Evolutionary conservation across 2,329 filamentous ascomycete species (phyloP), one percentile per base, ranked within the genome.

Genomic region (Zymoseptoria pseudotritici): DNA sequence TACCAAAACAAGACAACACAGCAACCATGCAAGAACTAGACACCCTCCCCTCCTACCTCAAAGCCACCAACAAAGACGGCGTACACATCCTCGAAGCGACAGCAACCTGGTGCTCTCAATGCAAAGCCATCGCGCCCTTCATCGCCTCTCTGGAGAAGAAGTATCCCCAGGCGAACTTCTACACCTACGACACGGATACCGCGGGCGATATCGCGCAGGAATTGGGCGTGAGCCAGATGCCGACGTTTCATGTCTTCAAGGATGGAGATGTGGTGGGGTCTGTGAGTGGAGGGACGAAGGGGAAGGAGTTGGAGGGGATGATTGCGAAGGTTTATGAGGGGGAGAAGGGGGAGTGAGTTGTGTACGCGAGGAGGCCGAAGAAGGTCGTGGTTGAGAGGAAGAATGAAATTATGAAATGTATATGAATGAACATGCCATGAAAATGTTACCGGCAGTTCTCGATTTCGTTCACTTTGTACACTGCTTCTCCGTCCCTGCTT

Each of bases 241-340:
- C 71, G 22, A 69, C 69, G 9, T 72, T 72, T 60, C 62, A 69
- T 57, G 61, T 71, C n/a, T 72, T 72, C 65, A 68, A 69, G 53
- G 68, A 72, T 57, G 71, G 71, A 5, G 70, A 72, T 54, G 24
- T 72, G 50, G 59, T 61, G 53, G 68, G 65, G 13, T 64, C 64
- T 21, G 63, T 72, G 2, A 72, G 68, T 9, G 70, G 71, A 1
- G 36, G 36, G 36, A 69, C 69, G 20, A 71, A 68, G 54, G 67
- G 65, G 19, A 64, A 64, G 56, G 66, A 66, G 57, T 58, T 72
- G 50, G 71, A 72, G 65, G 67, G 67, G 50, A 61, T 61, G 8
- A 65, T 66, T n/a, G 56, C 36, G 56, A 61, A 65, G 60, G 65
- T 63, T 52, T 72, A 72, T 56, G 66, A 69, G 61, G 70, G 67